phyloP scores from a whole-genome alignment of 2,329 filamentous ascomycete species.

The Fusarium beomiforme region DNA sequence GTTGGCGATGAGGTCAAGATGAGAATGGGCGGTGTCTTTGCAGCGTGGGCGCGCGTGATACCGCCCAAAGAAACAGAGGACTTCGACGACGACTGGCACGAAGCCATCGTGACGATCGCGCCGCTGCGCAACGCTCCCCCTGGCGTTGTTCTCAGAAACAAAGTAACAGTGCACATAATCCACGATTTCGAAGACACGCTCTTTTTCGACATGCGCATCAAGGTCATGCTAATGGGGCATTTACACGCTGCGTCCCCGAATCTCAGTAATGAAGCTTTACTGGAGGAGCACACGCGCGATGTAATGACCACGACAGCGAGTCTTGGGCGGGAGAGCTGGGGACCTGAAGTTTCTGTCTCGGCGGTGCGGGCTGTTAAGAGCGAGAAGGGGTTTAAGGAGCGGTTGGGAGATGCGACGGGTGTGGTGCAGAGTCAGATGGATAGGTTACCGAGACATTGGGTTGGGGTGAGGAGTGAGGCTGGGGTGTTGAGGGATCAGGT shows the following conservation, averaged over 20 bases:
- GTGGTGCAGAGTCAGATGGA: conserved; percentile 65
- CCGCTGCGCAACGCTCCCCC: conserved; percentile 59
- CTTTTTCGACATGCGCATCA: conserved; percentile 58
- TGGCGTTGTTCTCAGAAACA: conserved; percentile 59
- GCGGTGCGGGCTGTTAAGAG: conserved; percentile 53
- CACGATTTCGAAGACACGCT: conserved; percentile 57
- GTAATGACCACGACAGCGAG: conserved; percentile 57
- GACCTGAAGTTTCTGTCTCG: conserved; percentile 50
- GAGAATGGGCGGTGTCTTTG: conserved; percentile 69
- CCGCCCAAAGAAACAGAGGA: conserved; percentile 46
- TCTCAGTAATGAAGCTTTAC: conserved; percentile 32
- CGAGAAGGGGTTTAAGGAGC: conserved; percentile 55
- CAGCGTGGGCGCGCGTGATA: conserved; percentile 68
- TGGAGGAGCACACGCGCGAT: conserved; percentile 52
- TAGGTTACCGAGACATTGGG: conserved; percentile 65
- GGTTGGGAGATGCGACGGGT: conserved; percentile 59
- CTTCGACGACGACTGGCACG: conserved; percentile 62
- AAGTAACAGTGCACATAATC: conserved; percentile 64
- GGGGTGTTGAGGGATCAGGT: conserved; percentile 59
- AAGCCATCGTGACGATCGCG: conserved; percentile 66
- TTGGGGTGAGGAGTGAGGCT: conserved; percentile 65
- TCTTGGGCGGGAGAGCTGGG: conserved; percentile 59
- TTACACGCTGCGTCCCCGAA: conserved; percentile 52
- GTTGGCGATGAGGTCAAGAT: conserved; percentile 63
- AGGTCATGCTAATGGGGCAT: conserved; percentile 69